Conservation (phyloP, 78 protist species). For the Dictyostelium firmibasis region DNA sequence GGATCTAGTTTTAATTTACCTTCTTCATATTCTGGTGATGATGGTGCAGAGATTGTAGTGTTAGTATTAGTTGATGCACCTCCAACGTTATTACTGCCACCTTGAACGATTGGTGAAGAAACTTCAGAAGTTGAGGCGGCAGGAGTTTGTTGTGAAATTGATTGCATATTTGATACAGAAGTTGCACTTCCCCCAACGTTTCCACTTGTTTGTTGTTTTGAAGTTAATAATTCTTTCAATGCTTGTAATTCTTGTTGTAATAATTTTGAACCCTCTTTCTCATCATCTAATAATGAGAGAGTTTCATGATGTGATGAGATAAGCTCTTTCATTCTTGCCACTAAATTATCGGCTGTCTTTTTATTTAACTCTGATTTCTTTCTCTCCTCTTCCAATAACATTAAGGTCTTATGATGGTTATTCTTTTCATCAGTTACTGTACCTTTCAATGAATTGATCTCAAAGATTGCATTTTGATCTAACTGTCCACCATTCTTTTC, state of each 20-base stretch:
- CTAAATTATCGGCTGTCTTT: conserved; percentile 64
- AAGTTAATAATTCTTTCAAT: conserved; percentile 20
- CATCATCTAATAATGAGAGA: conserved; percentile 50
- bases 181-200: background rate
- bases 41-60: background rate
- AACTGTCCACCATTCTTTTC: conserved; percentile 30
- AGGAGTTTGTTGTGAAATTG: background rate
- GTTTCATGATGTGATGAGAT: conserved; percentile 75
- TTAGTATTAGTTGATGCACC: background rate
- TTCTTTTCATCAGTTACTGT: conserved; percentile 14
- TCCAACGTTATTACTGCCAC: background rate
- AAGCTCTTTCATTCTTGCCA: conserved; percentile 67
- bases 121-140: conserved; percentile 20
- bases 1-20: conserved; percentile 22
- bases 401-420: conserved; percentile 31
- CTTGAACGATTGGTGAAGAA: background rate
- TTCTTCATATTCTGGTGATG: conserved; percentile 5
- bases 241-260: conserved; percentile 24
- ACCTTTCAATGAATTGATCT: conserved; percentile 15
- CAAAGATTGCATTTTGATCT: conserved; percentile 53
- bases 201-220: background rate
- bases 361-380: conserved; percentile 62
- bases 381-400: conserved; percentile 50
- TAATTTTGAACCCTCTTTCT: conserved; percentile 31
- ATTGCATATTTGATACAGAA: background rate